phyloP scores from a whole-genome alignment of 805 yeast species.

The Kodamaea jinghongensis region DNA sequence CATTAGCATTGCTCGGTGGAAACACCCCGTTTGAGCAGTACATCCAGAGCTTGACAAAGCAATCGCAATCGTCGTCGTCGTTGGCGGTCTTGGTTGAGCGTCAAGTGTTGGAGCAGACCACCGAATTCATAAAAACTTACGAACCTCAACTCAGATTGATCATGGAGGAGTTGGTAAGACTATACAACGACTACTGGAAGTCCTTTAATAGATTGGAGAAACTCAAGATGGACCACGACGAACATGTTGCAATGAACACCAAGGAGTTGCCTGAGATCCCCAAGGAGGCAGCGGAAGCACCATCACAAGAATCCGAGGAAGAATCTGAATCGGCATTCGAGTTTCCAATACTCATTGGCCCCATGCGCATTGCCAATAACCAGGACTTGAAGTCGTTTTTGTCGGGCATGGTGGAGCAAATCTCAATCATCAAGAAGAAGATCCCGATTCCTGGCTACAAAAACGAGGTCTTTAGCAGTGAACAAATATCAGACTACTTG shows the following conservation, averaged over 20 bases:
- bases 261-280: slow-evolving; percentile 28
- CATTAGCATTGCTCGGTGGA: neutral
- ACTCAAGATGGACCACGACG: slow-evolving; percentile 28
- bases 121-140: slow-evolving; percentile 32
- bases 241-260: slow-evolving; percentile 21
- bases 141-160: slow-evolving; percentile 32
- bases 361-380: slow-evolving; percentile 16
- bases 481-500: slow-evolving; percentile 31
- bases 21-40: slow-evolving; percentile 15
- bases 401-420: slow-evolving; percentile 17
- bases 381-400: slow-evolving; percentile 24
- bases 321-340: slow-evolving; percentile 12
- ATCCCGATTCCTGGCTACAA: slow-evolving; percentile 41
- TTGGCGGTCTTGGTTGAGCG: slow-evolving; percentile 35
- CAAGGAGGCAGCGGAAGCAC: slow-evolving; percentile 5
- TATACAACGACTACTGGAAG: slow-evolving; percentile 25
- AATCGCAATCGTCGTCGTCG: slow-evolving; percentile 21
- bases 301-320: neutral
- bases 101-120: slow-evolving; percentile 31
- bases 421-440: slow-evolving; percentile 29
- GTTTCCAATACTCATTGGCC: slow-evolving; percentile 35
- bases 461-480: slow-evolving; percentile 39
- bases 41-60: slow-evolving; percentile 20
- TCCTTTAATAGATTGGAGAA: slow-evolving; percentile 26
- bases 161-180: slow-evolving; percentile 21